Conservation (phyloP, 257 asterid species). For the Plectranthus barbatus region DNA sequence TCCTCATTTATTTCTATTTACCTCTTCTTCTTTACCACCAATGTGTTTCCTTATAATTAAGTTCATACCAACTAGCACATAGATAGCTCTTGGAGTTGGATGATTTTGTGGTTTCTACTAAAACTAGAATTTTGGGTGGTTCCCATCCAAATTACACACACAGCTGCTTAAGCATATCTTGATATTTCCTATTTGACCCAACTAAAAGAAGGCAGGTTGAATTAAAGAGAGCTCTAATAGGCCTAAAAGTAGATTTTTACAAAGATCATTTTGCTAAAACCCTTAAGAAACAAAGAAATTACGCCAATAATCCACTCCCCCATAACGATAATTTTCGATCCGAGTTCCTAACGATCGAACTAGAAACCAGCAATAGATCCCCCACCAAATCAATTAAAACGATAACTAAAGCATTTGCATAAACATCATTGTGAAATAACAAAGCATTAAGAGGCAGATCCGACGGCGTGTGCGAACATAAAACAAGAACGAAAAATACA, state of each 20-base stretch:
- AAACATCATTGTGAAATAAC: conserved; percentile 6
- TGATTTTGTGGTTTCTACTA: neutral
- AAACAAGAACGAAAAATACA: neutral
- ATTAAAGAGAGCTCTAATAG: no score
- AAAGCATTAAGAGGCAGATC: conserved; percentile 6
- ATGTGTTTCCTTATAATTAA: no score
- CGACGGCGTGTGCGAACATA: neutral
- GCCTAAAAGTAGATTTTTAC: no score
- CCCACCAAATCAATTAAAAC: neutral
- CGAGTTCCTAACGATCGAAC: neutral
- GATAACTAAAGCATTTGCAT: neutral
- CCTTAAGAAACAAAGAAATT: neutral
- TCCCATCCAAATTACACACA: neutral
- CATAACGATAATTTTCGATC: neutral
- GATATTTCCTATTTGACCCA: neutral
- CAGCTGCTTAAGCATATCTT: neutral
- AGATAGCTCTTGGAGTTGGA: neutral
- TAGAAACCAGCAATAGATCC: conserved; percentile 9
- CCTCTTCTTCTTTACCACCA: neutral
- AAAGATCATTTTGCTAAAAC: neutral
- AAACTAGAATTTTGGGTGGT: neutral
- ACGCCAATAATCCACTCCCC: neutral
- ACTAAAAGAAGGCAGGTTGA: no score
- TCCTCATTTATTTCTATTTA: neutral
- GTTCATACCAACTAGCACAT: neutral